These are phyloP conservation scores for Pelargonium nanum DNA, from an alignment of 345 rosid species.

Conservation along the genomic window DNA sequence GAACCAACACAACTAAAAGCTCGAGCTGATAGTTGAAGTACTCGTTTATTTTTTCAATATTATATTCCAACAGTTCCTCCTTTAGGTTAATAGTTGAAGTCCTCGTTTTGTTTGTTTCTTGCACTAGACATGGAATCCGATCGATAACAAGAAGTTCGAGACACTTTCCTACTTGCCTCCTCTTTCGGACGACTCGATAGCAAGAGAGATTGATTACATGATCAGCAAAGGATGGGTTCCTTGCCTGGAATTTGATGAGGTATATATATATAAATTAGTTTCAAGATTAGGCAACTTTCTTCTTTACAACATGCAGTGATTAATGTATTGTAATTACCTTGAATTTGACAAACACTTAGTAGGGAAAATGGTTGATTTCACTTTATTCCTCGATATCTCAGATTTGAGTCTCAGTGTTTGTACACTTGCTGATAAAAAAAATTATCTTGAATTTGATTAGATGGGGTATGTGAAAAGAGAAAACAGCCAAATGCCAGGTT, in stretches of 20 bases:
- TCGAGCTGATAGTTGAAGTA: too few species aligned
- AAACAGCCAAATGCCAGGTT: constrained; percentile 51
- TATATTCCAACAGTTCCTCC: background rate
- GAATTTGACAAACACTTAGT: background rate
- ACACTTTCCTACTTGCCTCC: constrained; percentile 48
- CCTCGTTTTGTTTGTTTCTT: too few species aligned
- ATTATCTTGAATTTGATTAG: constrained; percentile 10
- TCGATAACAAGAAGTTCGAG: constrained; percentile 46
- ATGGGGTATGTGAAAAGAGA: constrained; percentile 31
- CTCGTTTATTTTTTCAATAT: background rate
- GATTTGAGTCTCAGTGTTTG: too few species aligned
- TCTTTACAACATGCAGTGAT: background rate
- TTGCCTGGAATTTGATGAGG: constrained; percentile 68
- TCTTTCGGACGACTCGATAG: constrained; percentile 32
- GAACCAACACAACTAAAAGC: too few species aligned
- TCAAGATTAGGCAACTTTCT: background rate
- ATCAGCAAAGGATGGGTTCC: constrained; percentile 60
- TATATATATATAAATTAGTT: constrained; percentile 5
- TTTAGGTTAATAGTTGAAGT: background rate
- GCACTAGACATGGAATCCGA: constrained; percentile 56
- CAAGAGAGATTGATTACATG: constrained; percentile 57
- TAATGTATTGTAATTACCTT: background rate
- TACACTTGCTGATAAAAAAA: background rate
- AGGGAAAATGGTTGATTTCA: background rate
- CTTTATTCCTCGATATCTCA: too few species aligned